Evolutionary conservation across 73 alveolate species (phyloP).

Genomic region (Stentor roeselii): DNA sequence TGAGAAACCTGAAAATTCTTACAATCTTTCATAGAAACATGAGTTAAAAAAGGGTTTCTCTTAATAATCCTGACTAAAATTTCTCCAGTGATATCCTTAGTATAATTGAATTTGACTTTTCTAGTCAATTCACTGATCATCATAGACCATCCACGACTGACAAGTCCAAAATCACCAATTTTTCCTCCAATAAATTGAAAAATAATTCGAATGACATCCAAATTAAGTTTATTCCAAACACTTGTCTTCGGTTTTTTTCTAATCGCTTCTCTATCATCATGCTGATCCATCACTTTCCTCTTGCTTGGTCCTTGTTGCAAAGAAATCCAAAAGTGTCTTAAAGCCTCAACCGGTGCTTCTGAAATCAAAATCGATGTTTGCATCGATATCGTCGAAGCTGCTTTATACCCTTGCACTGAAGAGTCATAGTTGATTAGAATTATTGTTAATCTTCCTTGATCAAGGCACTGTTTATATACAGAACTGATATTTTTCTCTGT

Average conservation of each 20-base stretch:
- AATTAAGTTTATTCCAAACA: not conserved
- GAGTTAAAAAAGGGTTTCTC: not conserved
- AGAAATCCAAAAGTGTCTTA: not conserved
- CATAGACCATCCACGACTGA: not conserved
- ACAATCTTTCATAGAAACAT: not conserved
- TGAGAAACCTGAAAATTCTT: not conserved
- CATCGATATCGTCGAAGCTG: not conserved
- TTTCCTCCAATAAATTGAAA: conserved; percentile 12
- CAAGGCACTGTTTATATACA: not conserved
- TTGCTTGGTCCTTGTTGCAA: conserved; percentile 1
- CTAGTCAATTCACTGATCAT: not conserved
- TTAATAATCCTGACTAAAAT: not conserved
- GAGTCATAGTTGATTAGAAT: not conserved
- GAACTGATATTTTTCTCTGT: not conserved
- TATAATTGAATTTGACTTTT: not conserved
- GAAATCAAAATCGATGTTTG: not conserved
- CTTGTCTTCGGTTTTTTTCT: not conserved
- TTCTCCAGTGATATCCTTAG: not conserved
- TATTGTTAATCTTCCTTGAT: conserved; percentile 2
- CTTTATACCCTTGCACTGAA: not conserved
- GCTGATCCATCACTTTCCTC: not conserved
- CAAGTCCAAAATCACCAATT: not conserved
- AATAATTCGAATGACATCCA: not conserved
- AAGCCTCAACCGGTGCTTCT: not conserved
- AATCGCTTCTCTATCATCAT: not conserved